These are phyloP conservation scores for Stylosanthes scabra DNA, from an alignment of 331 rosid species.

Conservation along the genomic window DNA sequence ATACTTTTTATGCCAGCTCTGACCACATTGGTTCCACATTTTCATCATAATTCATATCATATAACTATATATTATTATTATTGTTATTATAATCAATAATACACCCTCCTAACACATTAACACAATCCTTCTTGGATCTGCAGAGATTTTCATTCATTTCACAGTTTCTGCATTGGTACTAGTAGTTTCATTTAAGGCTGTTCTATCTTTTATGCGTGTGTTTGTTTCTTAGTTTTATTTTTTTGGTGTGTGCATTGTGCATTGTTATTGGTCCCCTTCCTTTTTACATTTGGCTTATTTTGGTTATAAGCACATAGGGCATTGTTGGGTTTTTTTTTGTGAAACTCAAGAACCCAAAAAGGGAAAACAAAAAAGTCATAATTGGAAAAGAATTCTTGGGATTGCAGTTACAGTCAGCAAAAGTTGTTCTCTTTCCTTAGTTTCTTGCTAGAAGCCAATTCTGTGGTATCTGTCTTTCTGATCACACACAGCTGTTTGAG, in stretches of 20 bases:
- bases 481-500: slow-evolving; percentile 33
- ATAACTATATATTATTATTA: neutral
- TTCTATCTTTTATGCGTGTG: slow-evolving; percentile 11
- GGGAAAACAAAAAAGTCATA: slow-evolving; percentile 23
- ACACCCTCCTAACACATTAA: slow-evolving; percentile 35
- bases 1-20: slow-evolving; percentile 31
- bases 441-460: slow-evolving; percentile 30
- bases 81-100: slow-evolving; percentile 2
- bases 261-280: slow-evolving; percentile 36
- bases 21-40: slow-evolving; percentile 50
- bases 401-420: slow-evolving; percentile 32
- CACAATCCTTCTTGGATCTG: slow-evolving; percentile 55
- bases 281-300: slow-evolving; percentile 34
- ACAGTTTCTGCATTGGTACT: slow-evolving; percentile 41
- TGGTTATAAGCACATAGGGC: slow-evolving; percentile 30
- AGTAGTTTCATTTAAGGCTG: slow-evolving; percentile 37
- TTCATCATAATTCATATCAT: slow-evolving; percentile 18
- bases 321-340: slow-evolving; percentile 41
- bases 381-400: slow-evolving; percentile 29
- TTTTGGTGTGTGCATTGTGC: neutral
- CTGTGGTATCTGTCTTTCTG: slow-evolving; percentile 29
- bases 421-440: slow-evolving; percentile 20
- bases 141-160: slow-evolving; percentile 42
- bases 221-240: slow-evolving; percentile 7
- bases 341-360: slow-evolving; percentile 37